Percentiles rank a stretch among this genome's conserved stretches.
These are phyloP conservation scores for Williopsis jadinii DNA, from an alignment of 1,139 yeast genomes.

Conservation along the genomic window DNA sequence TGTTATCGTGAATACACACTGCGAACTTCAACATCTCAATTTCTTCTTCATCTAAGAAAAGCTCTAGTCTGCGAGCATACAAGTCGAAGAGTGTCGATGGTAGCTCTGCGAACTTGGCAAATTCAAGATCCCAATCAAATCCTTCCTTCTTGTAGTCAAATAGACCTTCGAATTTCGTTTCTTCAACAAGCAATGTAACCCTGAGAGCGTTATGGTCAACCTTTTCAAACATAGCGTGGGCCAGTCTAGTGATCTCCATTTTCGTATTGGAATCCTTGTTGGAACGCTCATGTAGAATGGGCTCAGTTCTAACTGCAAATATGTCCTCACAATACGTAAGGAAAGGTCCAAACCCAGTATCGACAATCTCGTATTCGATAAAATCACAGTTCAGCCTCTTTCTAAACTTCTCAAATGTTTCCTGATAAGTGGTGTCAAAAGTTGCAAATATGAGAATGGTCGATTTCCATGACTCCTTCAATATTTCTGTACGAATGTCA, in stretches of 20 bases:
- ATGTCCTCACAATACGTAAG: slow-evolving; percentile 21
- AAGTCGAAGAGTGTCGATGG: slow-evolving; percentile 3
- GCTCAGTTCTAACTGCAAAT: slow-evolving; percentile 5
- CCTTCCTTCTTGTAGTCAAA: slow-evolving; percentile 14
- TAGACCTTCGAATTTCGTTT: not conserved
- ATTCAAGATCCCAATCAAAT: slow-evolving; percentile 22
- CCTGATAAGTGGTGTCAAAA: slow-evolving; percentile 5
- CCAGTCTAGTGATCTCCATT: not conserved
- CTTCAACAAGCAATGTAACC: not conserved
- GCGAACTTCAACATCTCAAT: slow-evolving; percentile 34
- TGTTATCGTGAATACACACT: slow-evolving; percentile 36
- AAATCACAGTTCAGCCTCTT: slow-evolving; percentile 23
- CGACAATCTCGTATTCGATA: slow-evolving; percentile 21
- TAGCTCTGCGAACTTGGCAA: slow-evolving; percentile 10
- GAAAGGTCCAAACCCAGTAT: slow-evolving; percentile 22
- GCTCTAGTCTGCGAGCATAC: slow-evolving; percentile 4
- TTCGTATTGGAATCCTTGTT: too few species aligned
- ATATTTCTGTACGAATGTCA: slow-evolving; percentile 13
- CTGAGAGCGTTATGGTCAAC: slow-evolving; percentile 1
- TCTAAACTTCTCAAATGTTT: slow-evolving; percentile 11
- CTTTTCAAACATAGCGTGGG: not conserved
- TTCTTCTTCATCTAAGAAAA: slow-evolving; percentile 7
- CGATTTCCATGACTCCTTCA: slow-evolving; percentile 10
- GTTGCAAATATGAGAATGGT: slow-evolving; percentile 12
- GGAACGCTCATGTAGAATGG: slow-evolving; percentile 4